Percentiles rank a stretch among this genome's conserved stretches.
Conservation (phyloP, 2,329 filamentous ascomycete genomes). For the Sphaerulina musiva region DNA sequence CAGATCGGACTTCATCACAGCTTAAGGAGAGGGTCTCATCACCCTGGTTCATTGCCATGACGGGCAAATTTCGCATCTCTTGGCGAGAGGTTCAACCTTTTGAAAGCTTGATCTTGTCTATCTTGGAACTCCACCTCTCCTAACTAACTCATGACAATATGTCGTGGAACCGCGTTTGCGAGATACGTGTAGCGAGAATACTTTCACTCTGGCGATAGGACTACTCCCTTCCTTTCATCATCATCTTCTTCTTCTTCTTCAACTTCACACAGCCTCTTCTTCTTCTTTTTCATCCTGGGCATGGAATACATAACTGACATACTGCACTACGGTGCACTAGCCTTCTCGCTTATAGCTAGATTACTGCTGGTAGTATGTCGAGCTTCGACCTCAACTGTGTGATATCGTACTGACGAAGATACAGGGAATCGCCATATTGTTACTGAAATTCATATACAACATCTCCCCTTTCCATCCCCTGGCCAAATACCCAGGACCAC, state of each 20-base stretch:
- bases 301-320: background rate
- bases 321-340: slow-evolving; percentile 3
- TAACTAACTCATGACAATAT: background rate
- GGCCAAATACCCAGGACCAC: slow-evolving; percentile 22
- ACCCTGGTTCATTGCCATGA: background rate
- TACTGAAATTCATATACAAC: slow-evolving; percentile 18
- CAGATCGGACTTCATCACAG: too few species aligned
- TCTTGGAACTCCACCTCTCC: background rate
- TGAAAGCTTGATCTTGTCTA: background rate
- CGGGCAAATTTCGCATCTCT: slow-evolving; percentile 8
- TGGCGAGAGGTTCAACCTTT: background rate
- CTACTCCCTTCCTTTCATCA: too few species aligned
- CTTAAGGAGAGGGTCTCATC: background rate
- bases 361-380: slow-evolving; percentile 2
- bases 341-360: background rate
- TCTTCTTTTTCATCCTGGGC: background rate
- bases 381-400: background rate
- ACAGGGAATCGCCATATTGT: background rate
- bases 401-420: background rate
- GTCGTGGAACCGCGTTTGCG: background rate
- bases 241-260: too few species aligned
- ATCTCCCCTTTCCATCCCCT: slow-evolving; percentile 25
- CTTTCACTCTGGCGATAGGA: too few species aligned
- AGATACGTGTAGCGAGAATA: background rate
- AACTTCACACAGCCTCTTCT: background rate